Evolutionary conservation across 345 rosid genomes (phyloP), one percentile per base, ranked within the genome.

Genomic region (Gossypium longicalyx): DNA sequence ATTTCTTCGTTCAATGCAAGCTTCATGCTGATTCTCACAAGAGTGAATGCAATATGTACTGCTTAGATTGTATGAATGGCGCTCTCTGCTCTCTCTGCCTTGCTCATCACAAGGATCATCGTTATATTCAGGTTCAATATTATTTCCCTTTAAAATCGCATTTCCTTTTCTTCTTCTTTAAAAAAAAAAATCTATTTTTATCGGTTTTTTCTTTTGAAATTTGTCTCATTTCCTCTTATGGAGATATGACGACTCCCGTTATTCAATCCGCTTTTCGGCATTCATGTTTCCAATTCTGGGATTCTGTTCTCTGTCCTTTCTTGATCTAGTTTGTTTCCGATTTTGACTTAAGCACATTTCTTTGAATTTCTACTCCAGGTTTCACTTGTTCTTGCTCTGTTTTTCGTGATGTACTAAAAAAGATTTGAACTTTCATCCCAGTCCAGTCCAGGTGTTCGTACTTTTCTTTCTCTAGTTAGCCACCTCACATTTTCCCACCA

Each of bases 41-140:
- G 87, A 93, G 90, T 74, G 99, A 96, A 83, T 93, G 99, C 79
- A 96, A 96, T 74, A 93, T 93, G 99, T 96, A 85, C 73, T 96
- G 99, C 80, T 83, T 96, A 82, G 98, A 96, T 82, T 96, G 99
- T 52, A 85, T 87, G 77, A 85, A 86, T 68, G 97, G 97, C 1
- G 83, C 95, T 0, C 90, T 96, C 67, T 96, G 98, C 75, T 89
- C 96, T 80, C 81, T 86, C 9, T 94, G 98, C 77, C 87, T 93
- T 34, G 76, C 83, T 9, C 76, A 81, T 77, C 98, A 94, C 84
- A 91, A 82, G 73, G 91, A 91, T 59, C 98, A 94, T 73, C 86
- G 82, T 23, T 87, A 81, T 53, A 92, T 92, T 82, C 98, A 94
- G 98, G 98, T 94, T 25, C 38, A 47, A 19, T 25, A 13, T 74